A percentile compares a stretch with the other conserved stretches of the same genome.
These are phyloP conservation scores for Claviceps sp. DNA, from an alignment of 2,329 filamentous ascomycete species.

Conservation along the genomic window DNA sequence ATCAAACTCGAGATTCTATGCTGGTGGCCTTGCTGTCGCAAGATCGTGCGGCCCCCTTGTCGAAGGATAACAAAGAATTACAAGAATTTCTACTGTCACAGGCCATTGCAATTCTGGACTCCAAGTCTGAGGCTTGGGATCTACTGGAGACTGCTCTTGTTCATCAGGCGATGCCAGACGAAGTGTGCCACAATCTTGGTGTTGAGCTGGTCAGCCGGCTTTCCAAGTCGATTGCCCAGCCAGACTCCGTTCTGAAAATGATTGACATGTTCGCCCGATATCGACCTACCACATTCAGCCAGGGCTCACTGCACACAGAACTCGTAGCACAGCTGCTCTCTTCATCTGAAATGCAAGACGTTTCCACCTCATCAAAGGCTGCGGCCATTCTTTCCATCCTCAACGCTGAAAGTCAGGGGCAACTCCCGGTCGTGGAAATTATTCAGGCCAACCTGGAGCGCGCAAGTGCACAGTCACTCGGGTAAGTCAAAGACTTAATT, in stretches of 20 bases:
- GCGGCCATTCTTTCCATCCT: constrained; percentile 30
- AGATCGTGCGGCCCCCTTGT: constrained; percentile 23
- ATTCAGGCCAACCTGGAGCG: constrained; percentile 42
- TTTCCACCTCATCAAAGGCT: constrained; percentile 25
- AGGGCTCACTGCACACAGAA: constrained; percentile 31
- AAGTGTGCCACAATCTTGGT: constrained; percentile 20
- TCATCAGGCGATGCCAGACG: constrained; percentile 26
- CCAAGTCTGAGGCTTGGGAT: constrained; percentile 23
- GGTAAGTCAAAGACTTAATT: constrained; percentile 25
- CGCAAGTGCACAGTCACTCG: constrained; percentile 34
- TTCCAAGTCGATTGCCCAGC: constrained; percentile 15
- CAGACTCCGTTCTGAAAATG: constrained; percentile 24
- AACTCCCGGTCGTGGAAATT: constrained; percentile 33
- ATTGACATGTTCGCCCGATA: constrained; percentile 35
- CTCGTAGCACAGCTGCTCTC: constrained; percentile 40
- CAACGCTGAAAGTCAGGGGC: constrained; percentile 28
- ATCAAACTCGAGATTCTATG: constrained; percentile 15
- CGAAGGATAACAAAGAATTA: constrained; percentile 25
- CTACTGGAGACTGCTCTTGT: constrained; percentile 35
- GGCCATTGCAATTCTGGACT: constrained; percentile 25
- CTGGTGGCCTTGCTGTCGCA: constrained; percentile 35
- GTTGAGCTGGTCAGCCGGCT: constrained; percentile 22
- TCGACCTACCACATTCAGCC: constrained; percentile 29
- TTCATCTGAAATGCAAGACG: constrained; percentile 36
- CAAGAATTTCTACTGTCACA: constrained; percentile 33